Conservation (phyloP, 2,329 filamentous ascomycete species). For the Knufia petricola region DNA sequence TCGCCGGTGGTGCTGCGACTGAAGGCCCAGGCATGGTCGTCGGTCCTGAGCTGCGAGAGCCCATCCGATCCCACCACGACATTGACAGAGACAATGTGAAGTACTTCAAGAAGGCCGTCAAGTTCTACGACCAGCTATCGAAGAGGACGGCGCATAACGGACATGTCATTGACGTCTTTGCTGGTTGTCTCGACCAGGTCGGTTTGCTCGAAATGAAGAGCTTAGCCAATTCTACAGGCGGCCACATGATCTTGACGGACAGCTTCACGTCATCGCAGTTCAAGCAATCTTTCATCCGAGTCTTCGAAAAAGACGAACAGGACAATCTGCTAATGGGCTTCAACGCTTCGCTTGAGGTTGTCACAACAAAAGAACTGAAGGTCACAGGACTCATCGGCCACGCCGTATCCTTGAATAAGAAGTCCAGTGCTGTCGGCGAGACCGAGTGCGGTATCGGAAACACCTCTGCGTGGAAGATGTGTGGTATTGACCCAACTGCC, state of each 20-base stretch:
- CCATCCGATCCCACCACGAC: slow-evolving; percentile 95
- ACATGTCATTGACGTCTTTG: slow-evolving; percentile 95
- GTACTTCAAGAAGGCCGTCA: slow-evolving; percentile 98
- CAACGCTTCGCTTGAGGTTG: slow-evolving; percentile 87
- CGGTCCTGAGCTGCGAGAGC: slow-evolving; percentile 86
- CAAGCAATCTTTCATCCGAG: slow-evolving; percentile 92
- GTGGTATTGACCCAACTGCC: slow-evolving; percentile 84
- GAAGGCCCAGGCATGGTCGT: slow-evolving; percentile 97
- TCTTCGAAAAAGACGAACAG: slow-evolving; percentile 93
- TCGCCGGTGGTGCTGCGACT: slow-evolving; percentile 86
- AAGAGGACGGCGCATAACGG: slow-evolving; percentile 94
- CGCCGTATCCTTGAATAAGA: slow-evolving; percentile 94
- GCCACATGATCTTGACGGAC: slow-evolving; percentile 96
- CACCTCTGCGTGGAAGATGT: slow-evolving; percentile 99
- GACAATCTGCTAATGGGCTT: slow-evolving; percentile 97
- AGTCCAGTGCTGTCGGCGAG: slow-evolving; percentile 91
- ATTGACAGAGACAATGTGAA: slow-evolving; percentile 99
- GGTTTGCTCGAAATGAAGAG: slow-evolving; percentile 97
- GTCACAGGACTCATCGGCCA: slow-evolving; percentile 96
- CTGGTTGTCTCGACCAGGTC: slow-evolving; percentile 93
- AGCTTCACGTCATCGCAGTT: slow-evolving; percentile 99
- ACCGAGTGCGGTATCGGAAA: slow-evolving; percentile 98
- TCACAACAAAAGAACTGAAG: slow-evolving; percentile 97
- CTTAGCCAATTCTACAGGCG: slow-evolving; percentile 87
- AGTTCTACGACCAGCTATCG: slow-evolving; percentile 92